Percentiles rank a stretch among this genome's conserved stretches.
Evolutionary conservation across 2,329 filamentous ascomycete genomes (phyloP).

Genomic region (Exserohilum turcica): DNA sequence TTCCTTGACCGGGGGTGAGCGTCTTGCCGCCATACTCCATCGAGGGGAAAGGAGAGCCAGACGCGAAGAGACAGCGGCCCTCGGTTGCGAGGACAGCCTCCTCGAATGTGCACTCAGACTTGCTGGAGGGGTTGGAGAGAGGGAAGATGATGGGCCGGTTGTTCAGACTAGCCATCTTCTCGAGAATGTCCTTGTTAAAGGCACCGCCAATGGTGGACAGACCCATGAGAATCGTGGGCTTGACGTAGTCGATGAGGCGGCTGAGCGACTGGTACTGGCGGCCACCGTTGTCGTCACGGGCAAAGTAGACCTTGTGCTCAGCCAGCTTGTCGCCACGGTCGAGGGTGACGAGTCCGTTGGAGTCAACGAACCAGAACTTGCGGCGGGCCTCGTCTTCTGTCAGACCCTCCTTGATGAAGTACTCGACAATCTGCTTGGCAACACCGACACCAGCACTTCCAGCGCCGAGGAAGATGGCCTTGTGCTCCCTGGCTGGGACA

Average conservation of each 20-base stretch:
- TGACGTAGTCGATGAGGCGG: slow-evolving; percentile 91
- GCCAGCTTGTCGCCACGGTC: slow-evolving; percentile 94
- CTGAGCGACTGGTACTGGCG: slow-evolving; percentile 76
- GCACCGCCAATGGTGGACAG: slow-evolving; percentile 92
- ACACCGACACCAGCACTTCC: slow-evolving; percentile 96
- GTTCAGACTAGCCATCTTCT: slow-evolving; percentile 63
- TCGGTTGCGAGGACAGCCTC: slow-evolving; percentile 90
- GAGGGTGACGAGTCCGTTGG: slow-evolving; percentile 89
- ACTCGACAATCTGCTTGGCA: slow-evolving; percentile 96
- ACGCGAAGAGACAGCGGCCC: slow-evolving; percentile 89
- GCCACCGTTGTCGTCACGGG: slow-evolving; percentile 67
- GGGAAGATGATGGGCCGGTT: slow-evolving; percentile 81
- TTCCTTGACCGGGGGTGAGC: slow-evolving; percentile 65
- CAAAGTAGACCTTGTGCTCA: slow-evolving; percentile 78
- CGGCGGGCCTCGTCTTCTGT: slow-evolving; percentile 83
- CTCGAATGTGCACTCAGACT: slow-evolving; percentile 97
- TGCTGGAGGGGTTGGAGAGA: slow-evolving; percentile 92
- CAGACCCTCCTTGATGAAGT: slow-evolving; percentile 90
- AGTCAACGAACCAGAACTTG: slow-evolving; percentile 98
- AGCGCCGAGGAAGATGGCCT: slow-evolving; percentile 93
- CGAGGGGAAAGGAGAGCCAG: slow-evolving; percentile 86
- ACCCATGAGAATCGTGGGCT: slow-evolving; percentile 92
- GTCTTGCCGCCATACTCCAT: slow-evolving; percentile 57
- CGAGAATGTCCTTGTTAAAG: slow-evolving; percentile 86
- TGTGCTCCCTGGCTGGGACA: slow-evolving; percentile 85